Conservation (phyloP, 768 basidiomycete genomes). For the Mycena rosella region DNA sequence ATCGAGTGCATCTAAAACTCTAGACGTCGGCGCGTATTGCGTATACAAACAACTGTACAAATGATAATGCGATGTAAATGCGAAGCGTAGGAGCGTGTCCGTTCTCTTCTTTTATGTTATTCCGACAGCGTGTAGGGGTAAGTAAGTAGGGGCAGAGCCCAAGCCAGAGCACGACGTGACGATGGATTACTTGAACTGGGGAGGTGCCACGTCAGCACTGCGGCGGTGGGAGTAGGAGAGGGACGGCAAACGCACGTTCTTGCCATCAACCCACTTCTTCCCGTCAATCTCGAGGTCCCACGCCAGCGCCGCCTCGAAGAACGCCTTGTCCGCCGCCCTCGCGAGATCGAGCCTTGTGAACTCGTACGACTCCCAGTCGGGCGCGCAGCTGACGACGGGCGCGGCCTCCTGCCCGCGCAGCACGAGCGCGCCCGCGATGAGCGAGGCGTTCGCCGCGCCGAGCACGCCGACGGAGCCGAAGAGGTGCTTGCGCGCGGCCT, state of each 20-base stretch:
- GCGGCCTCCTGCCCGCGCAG: conserved; percentile 81
- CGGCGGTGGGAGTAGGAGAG: not conserved
- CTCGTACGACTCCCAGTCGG: conserved; percentile 92
- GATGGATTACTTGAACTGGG: conserved; percentile 51
- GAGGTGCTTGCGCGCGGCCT: conserved; percentile 96
- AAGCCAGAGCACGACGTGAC: too few species aligned
- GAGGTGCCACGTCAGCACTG: conserved; percentile 15
- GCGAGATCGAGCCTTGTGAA: conserved; percentile 84
- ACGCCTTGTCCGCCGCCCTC: conserved; percentile 82
- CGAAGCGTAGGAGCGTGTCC: too few species aligned
- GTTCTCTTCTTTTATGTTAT: conserved; percentile 21
- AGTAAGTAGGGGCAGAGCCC: conserved; percentile 36
- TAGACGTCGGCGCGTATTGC: not conserved
- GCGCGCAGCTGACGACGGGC: conserved; percentile 82
- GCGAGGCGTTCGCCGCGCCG: conserved; percentile 80
- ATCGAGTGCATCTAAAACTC: too few species aligned
- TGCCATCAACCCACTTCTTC: conserved; percentile 92
- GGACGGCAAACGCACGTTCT: conserved; percentile 80
- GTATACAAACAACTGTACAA: conserved; percentile 25
- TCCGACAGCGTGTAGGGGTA: conserved; percentile 4
- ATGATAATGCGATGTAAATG: conserved; percentile 14
- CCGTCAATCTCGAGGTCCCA: conserved; percentile 94
- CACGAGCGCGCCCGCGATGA: conserved; percentile 88
- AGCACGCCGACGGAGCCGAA: conserved; percentile 95
- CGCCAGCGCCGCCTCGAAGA: conserved; percentile 93